Base-by-base conservation (phyloP, 768 basidiomycete species). In the Lactifluus pinguis region DNA sequence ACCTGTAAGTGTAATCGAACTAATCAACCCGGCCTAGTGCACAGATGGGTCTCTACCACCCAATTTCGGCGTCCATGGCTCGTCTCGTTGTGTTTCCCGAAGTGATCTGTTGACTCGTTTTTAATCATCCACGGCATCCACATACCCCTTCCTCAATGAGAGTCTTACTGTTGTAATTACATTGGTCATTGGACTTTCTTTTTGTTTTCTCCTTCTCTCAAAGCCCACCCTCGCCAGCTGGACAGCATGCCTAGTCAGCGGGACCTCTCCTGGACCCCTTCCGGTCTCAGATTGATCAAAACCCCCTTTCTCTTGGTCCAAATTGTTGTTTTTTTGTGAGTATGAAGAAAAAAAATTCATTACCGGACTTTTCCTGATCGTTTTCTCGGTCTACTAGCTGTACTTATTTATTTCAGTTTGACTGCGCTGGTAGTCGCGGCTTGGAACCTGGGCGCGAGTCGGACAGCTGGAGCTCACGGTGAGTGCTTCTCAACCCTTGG, bases 241-340 rank as follows among this genome's bases (percentile, higher is more conserved):
- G 57, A 32, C 39, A 32, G 29, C 17, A 58, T 58, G 57, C 19
- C 57, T 42, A 29, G 41, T 44, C 36, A 41, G 32, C 41, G 34
- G 49, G 56, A 30, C 11, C 38, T 57, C 29, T 32, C 38, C n/a
- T 41, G 25, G 39, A 10, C 30, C 8, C 42, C 50, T 17, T 38
- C 32, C 48, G 47, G 47, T 10, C 53, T 49, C 21, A 19, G 32
- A 19, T 14, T 52, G 36, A 76, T 80, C 76, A 73, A 70, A 56
- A 85, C 77, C 68, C 72, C 77, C 5, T 84, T 87, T 69, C 70
- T 86, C 53, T 69, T 83, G 59, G 68, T 79, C 59, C 82, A 86
- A 57, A 76, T 80, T 29, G 76, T 84, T 39, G 70, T n/a, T 81
- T 55, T 80, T 86, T 61, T 55, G 77, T 60, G 13, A 60, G 86